Conservation (phyloP, 2,329 filamentous ascomycete genomes). For the Diaporthe sp. region DNA sequence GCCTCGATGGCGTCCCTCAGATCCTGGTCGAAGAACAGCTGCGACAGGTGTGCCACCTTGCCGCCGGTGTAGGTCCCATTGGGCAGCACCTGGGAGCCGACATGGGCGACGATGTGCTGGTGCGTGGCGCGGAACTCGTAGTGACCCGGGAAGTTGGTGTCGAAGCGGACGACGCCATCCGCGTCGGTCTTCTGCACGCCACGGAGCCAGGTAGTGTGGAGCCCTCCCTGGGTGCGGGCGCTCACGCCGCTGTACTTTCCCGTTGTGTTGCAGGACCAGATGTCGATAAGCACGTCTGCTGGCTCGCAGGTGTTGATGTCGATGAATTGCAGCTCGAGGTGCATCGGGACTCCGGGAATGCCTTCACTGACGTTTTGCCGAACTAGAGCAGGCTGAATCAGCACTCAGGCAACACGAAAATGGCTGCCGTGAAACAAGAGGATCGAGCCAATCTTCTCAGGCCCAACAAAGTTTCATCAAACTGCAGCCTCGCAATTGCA, state of each 20-base stretch:
- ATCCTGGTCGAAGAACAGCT: slow-evolving; percentile 56
- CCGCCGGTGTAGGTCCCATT: slow-evolving; percentile 52
- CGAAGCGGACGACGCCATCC: slow-evolving; percentile 62
- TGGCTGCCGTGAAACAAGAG: no score
- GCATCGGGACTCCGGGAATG: slow-evolving; percentile 54
- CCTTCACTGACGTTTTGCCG: slow-evolving; percentile 56
- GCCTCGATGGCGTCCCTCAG: slow-evolving; percentile 52
- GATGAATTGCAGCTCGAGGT: slow-evolving; percentile 59
- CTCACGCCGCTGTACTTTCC: slow-evolving; percentile 56
- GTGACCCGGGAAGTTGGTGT: slow-evolving; percentile 61
- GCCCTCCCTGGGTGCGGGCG: slow-evolving; percentile 40
- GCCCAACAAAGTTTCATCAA: no score
- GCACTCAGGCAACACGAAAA: neutral
- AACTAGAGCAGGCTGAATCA: slow-evolving; percentile 52
- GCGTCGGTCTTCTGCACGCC: slow-evolving; percentile 60
- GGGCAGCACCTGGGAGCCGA: slow-evolving; percentile 49
- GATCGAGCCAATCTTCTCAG: neutral
- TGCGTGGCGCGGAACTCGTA: slow-evolving; percentile 56
- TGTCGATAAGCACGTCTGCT: slow-evolving; percentile 55
- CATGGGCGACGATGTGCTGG: slow-evolving; percentile 56
- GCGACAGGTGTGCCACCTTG: slow-evolving; percentile 49
- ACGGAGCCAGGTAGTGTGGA: slow-evolving; percentile 59
- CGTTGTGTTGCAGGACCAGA: slow-evolving; percentile 61
- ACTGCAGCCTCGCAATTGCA: neutral
- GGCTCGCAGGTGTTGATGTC: slow-evolving; percentile 59